Evolutionary conservation across 805 yeast species (phyloP), one percentile per base, ranked within the genome.

Genomic region (Saturnispora bothae): DNA sequence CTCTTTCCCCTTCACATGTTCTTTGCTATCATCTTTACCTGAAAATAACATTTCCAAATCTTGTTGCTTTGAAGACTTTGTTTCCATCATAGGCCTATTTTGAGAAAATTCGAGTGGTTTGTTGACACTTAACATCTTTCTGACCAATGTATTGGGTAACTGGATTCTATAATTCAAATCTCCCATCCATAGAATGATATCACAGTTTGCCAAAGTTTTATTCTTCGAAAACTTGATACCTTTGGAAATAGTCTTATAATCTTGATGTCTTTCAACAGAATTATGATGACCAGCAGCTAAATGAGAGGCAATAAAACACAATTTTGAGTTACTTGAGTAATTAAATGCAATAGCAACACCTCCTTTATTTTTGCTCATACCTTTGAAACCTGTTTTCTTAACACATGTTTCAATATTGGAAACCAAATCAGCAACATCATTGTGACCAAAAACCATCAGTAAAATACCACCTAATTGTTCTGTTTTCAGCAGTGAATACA

Each of bases 321-420:
- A 59, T 21, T 72, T 73, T 3, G 89, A 53, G 2, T 72, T 61
- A n/a, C 63, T 58, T 5, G 75, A 71, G 50, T 54, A 73, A 27
- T 67, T 65, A 46, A 73, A 70, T 33, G 74, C 59, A 4, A 73
- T 71, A 0, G 74, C 76, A 51, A 76, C 74, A 3, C 71, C 78
- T 15, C 79, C 79, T 49, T 73, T 73, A 35, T 61, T 61, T 9
- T 76, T 76, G 40, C 94, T 78, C 60, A 86, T 77, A 5, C 98
- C 98, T 23, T 95, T 94, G 36, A 89, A 68, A 0, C 98, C 98
- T 0, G 97, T 88, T 51, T 89, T 89, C 48, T 84, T 88, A 28
- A 77, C 71, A 26, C 80, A 71, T 1, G 88, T 77, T 48, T 77
- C 82, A 20, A 86, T 66, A 34, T 74, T 70, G 30, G 73, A 67